phyloP scores from a whole-genome alignment of 2,329 filamentous ascomycete genomes.

The Colletotrichum lindemuthianum region DNA sequence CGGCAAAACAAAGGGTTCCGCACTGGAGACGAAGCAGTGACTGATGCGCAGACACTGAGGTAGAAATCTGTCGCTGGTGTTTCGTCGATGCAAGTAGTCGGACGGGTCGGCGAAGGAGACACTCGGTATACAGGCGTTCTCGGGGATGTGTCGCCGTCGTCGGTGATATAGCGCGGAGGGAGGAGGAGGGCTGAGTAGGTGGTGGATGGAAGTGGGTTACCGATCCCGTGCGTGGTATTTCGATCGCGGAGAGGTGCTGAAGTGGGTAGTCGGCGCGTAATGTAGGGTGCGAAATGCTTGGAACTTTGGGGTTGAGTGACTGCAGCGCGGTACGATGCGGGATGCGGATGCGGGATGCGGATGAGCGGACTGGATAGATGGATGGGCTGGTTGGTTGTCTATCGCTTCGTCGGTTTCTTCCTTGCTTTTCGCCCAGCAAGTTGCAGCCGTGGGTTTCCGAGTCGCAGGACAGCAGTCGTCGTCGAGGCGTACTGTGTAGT shows the following conservation, averaged over 20 bases:
- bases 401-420: too few relatives aligned
- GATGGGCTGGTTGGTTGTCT: not conserved
- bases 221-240: conserved; percentile 26
- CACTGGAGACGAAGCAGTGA: conserved; percentile 12
- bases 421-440: not conserved
- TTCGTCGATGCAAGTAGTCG: not conserved
- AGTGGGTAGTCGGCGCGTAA: conserved; percentile 16
- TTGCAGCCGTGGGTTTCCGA: conserved; percentile 17
- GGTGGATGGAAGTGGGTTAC: conserved; percentile 2
- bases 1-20: conserved; percentile 22
- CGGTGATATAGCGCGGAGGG: conserved; percentile 23
- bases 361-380: conserved; percentile 2
- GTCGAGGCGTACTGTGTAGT: not conserved
- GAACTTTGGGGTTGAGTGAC: not conserved
- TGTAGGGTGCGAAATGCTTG: conserved; percentile 8
- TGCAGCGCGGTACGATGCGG: not conserved
- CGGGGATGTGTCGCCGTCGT: conserved; percentile 5
- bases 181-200: not conserved
- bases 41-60: conserved; percentile 5
- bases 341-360: conserved; percentile 12
- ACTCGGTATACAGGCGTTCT: too few relatives aligned
- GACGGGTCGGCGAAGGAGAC: not conserved
- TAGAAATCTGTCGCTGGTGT: not conserved
- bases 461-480: conserved; percentile 1
- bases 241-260: conserved; percentile 18